These are phyloP conservation scores for Tulasnella sp. DNA, from an alignment of 768 basidiomycete species.

Conservation along the genomic window DNA sequence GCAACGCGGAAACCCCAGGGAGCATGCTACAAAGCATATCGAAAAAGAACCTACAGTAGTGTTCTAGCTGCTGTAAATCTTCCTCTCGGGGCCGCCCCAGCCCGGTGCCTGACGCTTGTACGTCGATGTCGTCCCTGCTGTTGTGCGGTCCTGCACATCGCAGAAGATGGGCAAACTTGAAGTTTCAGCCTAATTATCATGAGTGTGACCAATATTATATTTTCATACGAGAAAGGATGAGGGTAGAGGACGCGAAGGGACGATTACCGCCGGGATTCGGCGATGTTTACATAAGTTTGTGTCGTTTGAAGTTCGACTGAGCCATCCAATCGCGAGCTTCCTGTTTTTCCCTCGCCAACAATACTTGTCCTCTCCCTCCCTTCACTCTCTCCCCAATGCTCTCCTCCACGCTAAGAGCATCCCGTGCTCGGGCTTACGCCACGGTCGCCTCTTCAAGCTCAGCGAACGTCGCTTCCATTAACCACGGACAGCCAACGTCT, in stretches of 20 bases:
- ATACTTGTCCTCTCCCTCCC: background rate
- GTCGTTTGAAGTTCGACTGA: background rate
- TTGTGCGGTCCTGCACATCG: too few relatives aligned
- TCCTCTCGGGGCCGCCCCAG: too few relatives aligned
- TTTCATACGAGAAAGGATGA: background rate
- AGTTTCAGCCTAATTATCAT: too few relatives aligned
- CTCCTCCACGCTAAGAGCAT: constrained; percentile 16
- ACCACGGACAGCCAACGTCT: constrained; percentile 72
- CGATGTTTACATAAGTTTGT: background rate
- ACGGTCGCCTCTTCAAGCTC: constrained; percentile 60
- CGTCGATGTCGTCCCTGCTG: too few relatives aligned
- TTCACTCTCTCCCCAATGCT: constrained; percentile 7
- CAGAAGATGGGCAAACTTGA: too few relatives aligned
- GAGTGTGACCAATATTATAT: background rate
- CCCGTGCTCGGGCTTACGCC: constrained; percentile 43
- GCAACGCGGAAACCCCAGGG: too few relatives aligned
- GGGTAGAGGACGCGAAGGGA: too few relatives aligned
- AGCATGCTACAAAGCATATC: too few relatives aligned
- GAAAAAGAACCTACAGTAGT: too few relatives aligned
- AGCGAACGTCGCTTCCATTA: constrained; percentile 77
- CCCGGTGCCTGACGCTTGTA: too few relatives aligned
- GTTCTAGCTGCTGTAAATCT: too few relatives aligned
- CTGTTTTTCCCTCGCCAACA: constrained; percentile 5
- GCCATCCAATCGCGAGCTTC: constrained; percentile 4
- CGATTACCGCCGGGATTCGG: background rate